phyloP scores from a whole-genome alignment of 1,139 yeast species.

The Pichia sp. region DNA sequence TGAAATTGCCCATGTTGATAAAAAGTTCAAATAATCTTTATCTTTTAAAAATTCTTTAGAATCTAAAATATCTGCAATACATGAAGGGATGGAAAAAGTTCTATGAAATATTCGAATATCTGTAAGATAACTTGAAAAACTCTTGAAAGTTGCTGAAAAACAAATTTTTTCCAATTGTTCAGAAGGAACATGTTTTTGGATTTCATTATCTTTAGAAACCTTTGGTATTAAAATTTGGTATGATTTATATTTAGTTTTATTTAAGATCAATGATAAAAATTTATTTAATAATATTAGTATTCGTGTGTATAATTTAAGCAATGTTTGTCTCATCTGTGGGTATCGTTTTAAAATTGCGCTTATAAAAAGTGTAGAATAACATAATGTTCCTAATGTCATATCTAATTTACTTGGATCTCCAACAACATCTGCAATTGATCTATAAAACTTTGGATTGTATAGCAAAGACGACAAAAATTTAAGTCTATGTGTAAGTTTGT shows the following conservation, averaged over 20 bases:
- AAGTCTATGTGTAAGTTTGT: conserved; percentile 15
- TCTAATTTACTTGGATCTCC: conserved; percentile 25
- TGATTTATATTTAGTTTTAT: neutral
- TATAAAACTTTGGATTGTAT: conserved; percentile 24
- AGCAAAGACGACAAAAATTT: conserved; percentile 33
- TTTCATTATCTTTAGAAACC: no score
- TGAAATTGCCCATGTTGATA: conserved; percentile 27
- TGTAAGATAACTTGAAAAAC: conserved; percentile 42
- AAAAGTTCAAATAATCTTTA: conserved; percentile 20
- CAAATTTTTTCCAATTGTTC: no score
- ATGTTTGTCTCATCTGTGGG: conserved; percentile 12
- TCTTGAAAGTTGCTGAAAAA: conserved; percentile 1
- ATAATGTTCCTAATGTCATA: conserved; percentile 28
- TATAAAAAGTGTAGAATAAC: conserved; percentile 27
- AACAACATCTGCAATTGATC: conserved; percentile 21
- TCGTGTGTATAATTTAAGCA: neutral
- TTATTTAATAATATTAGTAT: neutral
- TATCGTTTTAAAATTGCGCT: conserved; percentile 23
- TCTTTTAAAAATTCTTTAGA: conserved; percentile 32
- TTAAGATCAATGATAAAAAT: neutral
- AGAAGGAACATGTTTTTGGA: no score
- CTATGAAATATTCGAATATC: conserved; percentile 52
- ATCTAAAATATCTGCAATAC: conserved; percentile 33
- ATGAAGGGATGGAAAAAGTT: conserved; percentile 45
- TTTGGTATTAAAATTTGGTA: neutral